These are phyloP conservation scores for Pestalotiopsis sp. DNA, from an alignment of 2,329 filamentous ascomycete species.

Conservation along the genomic window DNA sequence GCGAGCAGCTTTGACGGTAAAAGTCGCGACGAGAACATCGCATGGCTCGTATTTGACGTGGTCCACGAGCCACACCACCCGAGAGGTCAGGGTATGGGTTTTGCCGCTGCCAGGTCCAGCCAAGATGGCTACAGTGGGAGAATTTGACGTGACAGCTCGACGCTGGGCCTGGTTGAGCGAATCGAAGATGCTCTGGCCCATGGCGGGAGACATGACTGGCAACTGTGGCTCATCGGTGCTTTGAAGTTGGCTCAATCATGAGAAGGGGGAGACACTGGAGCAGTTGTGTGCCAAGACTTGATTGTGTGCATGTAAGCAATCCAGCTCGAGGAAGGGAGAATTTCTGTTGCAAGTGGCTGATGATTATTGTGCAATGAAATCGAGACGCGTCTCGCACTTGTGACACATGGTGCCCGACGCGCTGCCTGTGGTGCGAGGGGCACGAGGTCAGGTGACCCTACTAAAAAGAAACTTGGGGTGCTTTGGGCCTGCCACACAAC, in stretches of 20 bases:
- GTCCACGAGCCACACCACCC: conserved; percentile 85
- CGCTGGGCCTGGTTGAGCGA: conserved; percentile 58
- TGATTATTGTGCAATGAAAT: background rate
- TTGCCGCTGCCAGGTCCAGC: conserved; percentile 78
- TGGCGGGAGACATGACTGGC: conserved; percentile 24
- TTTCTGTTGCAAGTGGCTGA: background rate
- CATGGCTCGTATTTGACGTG: conserved; percentile 73
- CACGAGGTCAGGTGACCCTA: background rate
- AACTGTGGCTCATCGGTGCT: conserved; percentile 11
- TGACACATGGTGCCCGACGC: background rate
- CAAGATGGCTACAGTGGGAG: conserved; percentile 64
- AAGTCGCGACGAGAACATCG: conserved; percentile 93
- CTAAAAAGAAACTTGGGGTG: background rate
- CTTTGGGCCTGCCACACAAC: background rate
- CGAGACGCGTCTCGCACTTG: background rate
- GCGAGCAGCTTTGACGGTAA: conserved; percentile 90
- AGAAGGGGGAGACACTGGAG: background rate
- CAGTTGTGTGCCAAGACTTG: background rate
- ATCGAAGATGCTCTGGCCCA: conserved; percentile 39
- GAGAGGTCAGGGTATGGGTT: conserved; percentile 91
- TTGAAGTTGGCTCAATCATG: background rate
- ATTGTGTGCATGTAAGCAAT: background rate
- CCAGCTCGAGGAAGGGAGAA: background rate
- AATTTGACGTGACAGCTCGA: conserved; percentile 55
- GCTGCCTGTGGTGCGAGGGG: background rate